Evolutionary conservation across 164 flowering plant species (phyloP).

Genomic region (Nymphaea colorata): DNA sequence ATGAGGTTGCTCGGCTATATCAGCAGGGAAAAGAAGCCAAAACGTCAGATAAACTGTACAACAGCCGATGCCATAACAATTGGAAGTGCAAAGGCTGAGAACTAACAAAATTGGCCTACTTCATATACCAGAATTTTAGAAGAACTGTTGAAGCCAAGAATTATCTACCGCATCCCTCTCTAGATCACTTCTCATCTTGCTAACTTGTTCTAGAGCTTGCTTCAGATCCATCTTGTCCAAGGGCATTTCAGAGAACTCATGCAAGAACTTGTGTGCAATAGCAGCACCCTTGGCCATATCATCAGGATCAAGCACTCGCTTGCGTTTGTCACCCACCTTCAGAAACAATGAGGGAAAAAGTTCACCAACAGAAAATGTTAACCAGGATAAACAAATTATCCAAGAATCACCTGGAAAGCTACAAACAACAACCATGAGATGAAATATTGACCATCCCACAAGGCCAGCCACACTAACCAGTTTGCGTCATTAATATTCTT

Average conservation of each 20-base stretch:
- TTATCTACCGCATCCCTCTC: conserved; percentile 55
- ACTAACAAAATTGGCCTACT: neutral
- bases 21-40: neutral
- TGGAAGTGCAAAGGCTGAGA: neutral
- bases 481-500: no score
- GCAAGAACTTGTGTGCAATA: conserved; percentile 62
- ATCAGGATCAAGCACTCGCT: conserved; percentile 45
- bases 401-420: no score
- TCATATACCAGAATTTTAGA: conserved; percentile 13
- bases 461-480: no score
- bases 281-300: conserved; percentile 62
- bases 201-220: conserved; percentile 47
- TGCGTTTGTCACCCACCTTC: conserved; percentile 62
- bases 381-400: no score
- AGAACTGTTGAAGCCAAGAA: conserved; percentile 78
- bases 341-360: neutral
- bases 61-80: neutral
- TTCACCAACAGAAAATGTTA: neutral
- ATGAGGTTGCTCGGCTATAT: neutral
- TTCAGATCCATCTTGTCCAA: conserved; percentile 59
- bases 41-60: neutral
- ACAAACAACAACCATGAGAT: no score
- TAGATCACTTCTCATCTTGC: conserved; percentile 43
- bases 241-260: conserved; percentile 70
- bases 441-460: no score